These are phyloP conservation scores for Tilletia setariae DNA, from an alignment of 1,284 basidiomycete species.

Conservation along the genomic window DNA sequence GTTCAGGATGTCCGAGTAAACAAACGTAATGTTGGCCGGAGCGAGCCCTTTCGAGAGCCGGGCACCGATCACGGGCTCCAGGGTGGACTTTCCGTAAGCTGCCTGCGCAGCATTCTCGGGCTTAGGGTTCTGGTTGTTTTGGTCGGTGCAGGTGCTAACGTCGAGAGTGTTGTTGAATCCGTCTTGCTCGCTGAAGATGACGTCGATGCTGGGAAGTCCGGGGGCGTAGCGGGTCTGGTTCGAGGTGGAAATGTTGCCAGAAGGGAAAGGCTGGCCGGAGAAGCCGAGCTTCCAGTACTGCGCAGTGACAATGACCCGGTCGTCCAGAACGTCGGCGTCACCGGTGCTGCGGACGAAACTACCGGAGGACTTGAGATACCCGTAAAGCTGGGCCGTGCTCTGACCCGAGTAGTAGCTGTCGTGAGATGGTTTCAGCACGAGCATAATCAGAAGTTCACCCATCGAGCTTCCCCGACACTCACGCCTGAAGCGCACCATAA, in stretches of 20 bases:
- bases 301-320: conserved; percentile 29
- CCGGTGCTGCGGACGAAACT: conserved; percentile 26
- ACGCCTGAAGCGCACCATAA: conserved; percentile 29
- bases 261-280: conserved; percentile 21
- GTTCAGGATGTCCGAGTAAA: conserved; percentile 24
- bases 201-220: conserved; percentile 15
- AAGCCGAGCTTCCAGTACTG: conserved; percentile 27
- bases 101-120: conserved; percentile 22
- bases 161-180: conserved; percentile 30
- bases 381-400: conserved; percentile 19
- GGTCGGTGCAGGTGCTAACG: conserved; percentile 23
- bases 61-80: conserved; percentile 21
- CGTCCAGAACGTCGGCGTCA: conserved; percentile 17
- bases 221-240: conserved; percentile 20
- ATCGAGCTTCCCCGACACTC: neutral
- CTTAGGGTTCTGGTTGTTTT: conserved; percentile 14
- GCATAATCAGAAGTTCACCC: neutral
- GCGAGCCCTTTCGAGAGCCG: conserved; percentile 18
- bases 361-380: neutral
- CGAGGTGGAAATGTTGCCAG: conserved; percentile 19
- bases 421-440: neutral
- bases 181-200: conserved; percentile 22
- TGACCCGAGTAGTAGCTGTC: conserved; percentile 22
- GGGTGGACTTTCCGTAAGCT: conserved; percentile 22
- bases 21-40: conserved; percentile 21